Conservation (phyloP, 805 yeast species). For the Alloascoidea africana region DNA sequence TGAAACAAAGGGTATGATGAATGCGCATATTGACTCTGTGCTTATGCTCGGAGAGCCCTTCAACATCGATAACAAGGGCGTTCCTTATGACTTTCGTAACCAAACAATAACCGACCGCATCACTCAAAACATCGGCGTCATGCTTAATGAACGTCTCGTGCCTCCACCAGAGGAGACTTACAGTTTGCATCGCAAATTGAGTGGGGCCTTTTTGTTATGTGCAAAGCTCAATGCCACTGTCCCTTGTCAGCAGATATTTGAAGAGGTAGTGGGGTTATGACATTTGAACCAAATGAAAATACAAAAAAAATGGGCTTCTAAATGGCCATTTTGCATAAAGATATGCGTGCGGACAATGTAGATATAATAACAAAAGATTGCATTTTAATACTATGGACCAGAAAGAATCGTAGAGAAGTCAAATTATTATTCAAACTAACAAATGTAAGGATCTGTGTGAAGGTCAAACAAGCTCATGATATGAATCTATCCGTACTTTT, state of each 20-base stretch:
- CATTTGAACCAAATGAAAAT: no score
- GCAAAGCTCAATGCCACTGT: slow-evolving; percentile 73
- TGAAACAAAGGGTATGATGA: slow-evolving; percentile 76
- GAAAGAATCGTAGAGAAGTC: no score
- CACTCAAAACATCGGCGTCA: slow-evolving; percentile 70
- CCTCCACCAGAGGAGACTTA: slow-evolving; percentile 99
- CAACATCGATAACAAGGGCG: slow-evolving; percentile 26
- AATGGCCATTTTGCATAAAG: no score
- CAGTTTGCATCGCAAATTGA: slow-evolving; percentile 86
- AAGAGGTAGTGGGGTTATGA: slow-evolving; percentile 58
- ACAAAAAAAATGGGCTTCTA: no score
- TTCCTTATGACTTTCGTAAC: slow-evolving; percentile 50
- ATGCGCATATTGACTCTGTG: slow-evolving; percentile 86
- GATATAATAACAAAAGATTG: no score
- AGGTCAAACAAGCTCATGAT: no score
- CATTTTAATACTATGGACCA: no score
- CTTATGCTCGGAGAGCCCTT: slow-evolving; percentile 90
- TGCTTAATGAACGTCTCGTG: slow-evolving; percentile 81
- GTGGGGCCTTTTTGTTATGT: slow-evolving; percentile 87
- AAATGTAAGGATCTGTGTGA: no score
- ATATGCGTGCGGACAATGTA: no score
- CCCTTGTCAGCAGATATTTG: slow-evolving; percentile 64
- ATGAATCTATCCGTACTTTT: no score
- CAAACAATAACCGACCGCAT: slow-evolving; percentile 95
- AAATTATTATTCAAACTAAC: no score